Conservation (phyloP, 139 green algal genomes). For the Chlorella sorokiniana region DNA sequence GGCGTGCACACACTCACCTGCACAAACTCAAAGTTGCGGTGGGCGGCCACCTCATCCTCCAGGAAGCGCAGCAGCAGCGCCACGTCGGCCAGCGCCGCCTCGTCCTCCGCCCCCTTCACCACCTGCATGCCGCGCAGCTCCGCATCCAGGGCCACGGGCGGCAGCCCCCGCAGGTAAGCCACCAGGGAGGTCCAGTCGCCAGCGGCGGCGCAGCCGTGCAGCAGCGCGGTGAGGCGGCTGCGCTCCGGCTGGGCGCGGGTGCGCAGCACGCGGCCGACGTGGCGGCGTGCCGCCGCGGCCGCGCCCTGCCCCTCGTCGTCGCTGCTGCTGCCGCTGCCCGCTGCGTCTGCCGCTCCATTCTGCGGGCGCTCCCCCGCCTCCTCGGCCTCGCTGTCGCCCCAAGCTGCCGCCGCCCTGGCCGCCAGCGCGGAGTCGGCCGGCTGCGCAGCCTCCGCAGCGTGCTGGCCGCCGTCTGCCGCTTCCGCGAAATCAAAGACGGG, state of each 20-base stretch:
- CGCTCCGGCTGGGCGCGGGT: background rate
- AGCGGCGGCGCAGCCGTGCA: slow-evolving; percentile 31
- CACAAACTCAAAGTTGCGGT: slow-evolving; percentile 83
- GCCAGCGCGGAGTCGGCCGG: background rate
- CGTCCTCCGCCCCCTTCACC: slow-evolving; percentile 22
- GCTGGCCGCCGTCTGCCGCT: background rate
- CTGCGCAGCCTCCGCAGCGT: background rate
- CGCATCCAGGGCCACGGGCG: slow-evolving; percentile 65
- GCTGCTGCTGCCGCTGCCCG: background rate
- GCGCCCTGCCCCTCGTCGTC: too few relatives aligned
- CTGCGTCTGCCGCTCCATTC: background rate
- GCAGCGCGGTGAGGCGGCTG: slow-evolving; percentile 34
- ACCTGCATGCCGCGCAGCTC: slow-evolving; percentile 75
- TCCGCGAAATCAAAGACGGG: slow-evolving; percentile 61
- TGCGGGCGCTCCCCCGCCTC: background rate
- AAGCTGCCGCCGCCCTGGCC: slow-evolving; percentile 19
- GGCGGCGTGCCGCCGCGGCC: too few relatives aligned
- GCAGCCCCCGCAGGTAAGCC: slow-evolving; percentile 51
- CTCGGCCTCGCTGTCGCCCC: slow-evolving; percentile 14
- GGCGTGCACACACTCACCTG: slow-evolving; percentile 36
- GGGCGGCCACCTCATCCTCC: slow-evolving; percentile 48
- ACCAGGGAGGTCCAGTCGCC: slow-evolving; percentile 61
- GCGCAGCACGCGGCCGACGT: background rate
- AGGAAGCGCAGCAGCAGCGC: slow-evolving; percentile 71
- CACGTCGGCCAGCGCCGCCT: slow-evolving; percentile 66